Percentiles rank a stretch among this genome's conserved stretches.
These are phyloP conservation scores for Podospora tetraspora DNA, from an alignment of 495 filamentous ascomycete genomes.

Conservation along the genomic window DNA sequence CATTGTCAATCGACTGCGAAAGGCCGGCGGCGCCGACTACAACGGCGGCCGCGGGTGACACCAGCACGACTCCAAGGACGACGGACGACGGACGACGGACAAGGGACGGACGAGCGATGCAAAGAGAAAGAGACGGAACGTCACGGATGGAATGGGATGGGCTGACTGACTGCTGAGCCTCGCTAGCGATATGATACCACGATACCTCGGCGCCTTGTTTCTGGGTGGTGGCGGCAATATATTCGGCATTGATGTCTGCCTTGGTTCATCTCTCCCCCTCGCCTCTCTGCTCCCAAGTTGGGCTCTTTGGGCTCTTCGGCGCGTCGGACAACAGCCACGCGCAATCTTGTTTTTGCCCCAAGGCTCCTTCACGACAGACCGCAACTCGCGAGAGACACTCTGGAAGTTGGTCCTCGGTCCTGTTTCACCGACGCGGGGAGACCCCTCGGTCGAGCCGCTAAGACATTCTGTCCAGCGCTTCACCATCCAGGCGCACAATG, in stretches of 20 bases:
- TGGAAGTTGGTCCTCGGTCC: neutral
- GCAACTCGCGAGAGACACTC: neutral
- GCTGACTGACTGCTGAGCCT: constrained; percentile 6
- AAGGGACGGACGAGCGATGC: neutral
- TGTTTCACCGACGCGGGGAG: neutral
- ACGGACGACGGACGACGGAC: neutral
- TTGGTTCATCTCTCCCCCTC: neutral
- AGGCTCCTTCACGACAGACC: neutral
- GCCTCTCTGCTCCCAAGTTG: neutral
- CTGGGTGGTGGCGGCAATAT: constrained; percentile 2
- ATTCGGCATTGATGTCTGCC: neutral
- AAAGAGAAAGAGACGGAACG: neutral
- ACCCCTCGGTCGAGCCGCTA: neutral
- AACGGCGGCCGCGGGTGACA: constrained; percentile 50
- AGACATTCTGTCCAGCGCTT: neutral
- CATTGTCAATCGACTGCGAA: constrained; percentile 45
- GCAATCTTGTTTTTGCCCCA: neutral
- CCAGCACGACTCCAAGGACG: neutral
- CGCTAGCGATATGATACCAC: neutral
- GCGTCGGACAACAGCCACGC: neutral
- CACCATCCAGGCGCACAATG: neutral
- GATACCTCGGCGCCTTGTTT: constrained; percentile 8
- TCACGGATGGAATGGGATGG: neutral
- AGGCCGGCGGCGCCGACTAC: constrained; percentile 56
- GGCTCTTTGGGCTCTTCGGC: neutral